These are phyloP conservation scores for Cryptosporidium sp. DNA, from an alignment of 169 alveolate genomes.

Conservation along the genomic window DNA sequence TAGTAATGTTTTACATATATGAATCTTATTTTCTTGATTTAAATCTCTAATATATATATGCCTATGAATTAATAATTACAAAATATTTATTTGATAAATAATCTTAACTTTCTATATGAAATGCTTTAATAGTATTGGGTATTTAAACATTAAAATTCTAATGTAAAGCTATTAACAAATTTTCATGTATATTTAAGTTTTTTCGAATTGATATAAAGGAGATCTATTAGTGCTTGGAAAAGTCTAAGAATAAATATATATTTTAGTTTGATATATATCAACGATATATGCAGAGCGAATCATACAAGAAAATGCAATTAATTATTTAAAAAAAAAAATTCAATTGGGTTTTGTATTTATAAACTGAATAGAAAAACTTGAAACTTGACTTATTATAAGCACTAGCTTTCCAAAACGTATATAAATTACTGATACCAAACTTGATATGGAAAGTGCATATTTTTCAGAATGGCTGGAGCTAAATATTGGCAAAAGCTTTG, in stretches of 20 bases:
- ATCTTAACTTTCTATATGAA: not conserved
- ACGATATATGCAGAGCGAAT: too few species aligned
- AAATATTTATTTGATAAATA: not conserved
- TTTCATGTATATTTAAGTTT: too few species aligned
- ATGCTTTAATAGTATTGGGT: not conserved
- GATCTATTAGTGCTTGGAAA: not conserved
- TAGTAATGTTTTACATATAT: not conserved
- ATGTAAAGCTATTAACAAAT: not conserved
- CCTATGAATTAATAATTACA: too few species aligned
- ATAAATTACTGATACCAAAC: not conserved
- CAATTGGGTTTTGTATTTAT: not conserved
- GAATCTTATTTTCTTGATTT: not conserved
- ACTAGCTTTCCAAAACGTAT: not conserved
- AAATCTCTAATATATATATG: too few species aligned
- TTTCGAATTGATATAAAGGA: not conserved
- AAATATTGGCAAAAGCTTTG: conserved; percentile 54
- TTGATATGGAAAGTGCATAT: conserved; percentile 15
- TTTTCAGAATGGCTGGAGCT: conserved; percentile 62
- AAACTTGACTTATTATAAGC: not conserved
- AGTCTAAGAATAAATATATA: too few species aligned
- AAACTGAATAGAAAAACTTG: not conserved
- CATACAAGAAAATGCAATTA: not conserved
- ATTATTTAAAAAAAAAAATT: too few species aligned
- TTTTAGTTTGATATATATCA: not conserved
- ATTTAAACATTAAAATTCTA: too few species aligned